Percentiles rank a stretch among this genome's conserved stretches.
Conservation (phyloP, 1,284 basidiomycete genomes). For the Hymenochaete sp. region DNA sequence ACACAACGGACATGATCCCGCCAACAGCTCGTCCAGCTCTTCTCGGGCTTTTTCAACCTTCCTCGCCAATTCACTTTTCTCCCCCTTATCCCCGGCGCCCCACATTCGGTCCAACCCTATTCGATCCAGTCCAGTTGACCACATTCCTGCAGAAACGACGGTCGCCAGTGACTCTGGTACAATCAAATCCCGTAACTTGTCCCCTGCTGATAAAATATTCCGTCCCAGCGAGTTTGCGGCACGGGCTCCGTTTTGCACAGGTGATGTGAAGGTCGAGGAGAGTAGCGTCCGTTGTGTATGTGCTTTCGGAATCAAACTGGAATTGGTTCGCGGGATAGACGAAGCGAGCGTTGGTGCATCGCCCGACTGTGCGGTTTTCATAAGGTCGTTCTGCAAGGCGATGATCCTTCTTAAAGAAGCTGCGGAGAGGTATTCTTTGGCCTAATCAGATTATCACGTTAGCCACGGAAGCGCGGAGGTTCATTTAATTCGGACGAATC, state of each 20-base stretch:
- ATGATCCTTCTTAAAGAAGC: slow-evolving; percentile 76
- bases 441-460: slow-evolving; percentile 38
- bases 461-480: background rate
- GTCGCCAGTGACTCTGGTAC: slow-evolving; percentile 83
- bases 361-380: slow-evolving; percentile 41
- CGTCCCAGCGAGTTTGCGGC: slow-evolving; percentile 58
- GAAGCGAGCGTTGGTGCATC: slow-evolving; percentile 30
- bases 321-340: slow-evolving; percentile 26
- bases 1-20: slow-evolving; percentile 84
- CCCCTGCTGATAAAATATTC: slow-evolving; percentile 81
- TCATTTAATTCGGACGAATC: slow-evolving; percentile 1
- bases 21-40: slow-evolving; percentile 83
- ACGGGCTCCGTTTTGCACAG: slow-evolving; percentile 49
- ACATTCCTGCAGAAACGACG: slow-evolving; percentile 52
- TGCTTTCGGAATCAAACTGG: slow-evolving; percentile 31
- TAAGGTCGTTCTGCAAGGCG: slow-evolving; percentile 73
- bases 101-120: slow-evolving; percentile 34
- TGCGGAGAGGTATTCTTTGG: slow-evolving; percentile 82
- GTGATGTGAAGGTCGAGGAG: slow-evolving; percentile 60
- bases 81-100: slow-evolving; percentile 31
- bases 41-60: slow-evolving; percentile 61
- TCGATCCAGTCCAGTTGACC: slow-evolving; percentile 50
- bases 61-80: slow-evolving; percentile 42
- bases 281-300: slow-evolving; percentile 52
- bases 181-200: slow-evolving; percentile 83